A percentile compares a stretch with the other conserved stretches of the same genome.
Evolutionary conservation across 2,329 filamentous ascomycete species (phyloP).

Genomic region (Emergomyces orientalis): DNA sequence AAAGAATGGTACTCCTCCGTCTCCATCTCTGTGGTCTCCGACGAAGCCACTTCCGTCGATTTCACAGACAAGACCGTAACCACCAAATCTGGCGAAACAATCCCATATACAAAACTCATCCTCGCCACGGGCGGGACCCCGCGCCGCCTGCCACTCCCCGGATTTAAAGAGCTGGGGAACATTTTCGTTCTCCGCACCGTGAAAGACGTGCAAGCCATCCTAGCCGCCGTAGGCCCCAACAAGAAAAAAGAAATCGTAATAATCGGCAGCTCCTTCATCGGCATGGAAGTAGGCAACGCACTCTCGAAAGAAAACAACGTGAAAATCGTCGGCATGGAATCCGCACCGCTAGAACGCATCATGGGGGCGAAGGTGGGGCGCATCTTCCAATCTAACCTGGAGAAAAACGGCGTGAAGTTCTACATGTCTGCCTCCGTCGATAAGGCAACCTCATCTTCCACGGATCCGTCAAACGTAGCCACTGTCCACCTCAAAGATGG

Average conservation of each 20-base stretch:
- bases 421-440: slow-evolving; percentile 71
- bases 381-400: slow-evolving; percentile 68
- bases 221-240: slow-evolving; percentile 59
- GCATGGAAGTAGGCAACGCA: slow-evolving; percentile 88
- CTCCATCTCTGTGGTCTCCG: slow-evolving; percentile 47
- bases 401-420: slow-evolving; percentile 85
- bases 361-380: slow-evolving; percentile 73
- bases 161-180: slow-evolving; percentile 77
- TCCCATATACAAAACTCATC: slow-evolving; percentile 77
- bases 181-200: slow-evolving; percentile 76
- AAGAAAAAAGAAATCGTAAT: slow-evolving; percentile 88
- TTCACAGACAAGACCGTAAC: slow-evolving; percentile 62
- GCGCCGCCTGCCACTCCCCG: slow-evolving; percentile 64
- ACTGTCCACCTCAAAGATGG: slow-evolving; percentile 77
- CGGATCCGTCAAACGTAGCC: slow-evolving; percentile 64
- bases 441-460: slow-evolving; percentile 63
- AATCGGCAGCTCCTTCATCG: slow-evolving; percentile 90
- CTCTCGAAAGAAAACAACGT: slow-evolving; percentile 75
- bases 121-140: slow-evolving; percentile 80
- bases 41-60: slow-evolving; percentile 63
- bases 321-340: slow-evolving; percentile 80
- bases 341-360: slow-evolving; percentile 71
- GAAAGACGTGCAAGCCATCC: slow-evolving; percentile 68
- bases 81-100: slow-evolving; percentile 64
- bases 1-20: slow-evolving; percentile 64